Evolutionary conservation across 768 basidiomycete genomes (phyloP).

Genomic region (Ramaria sp.): DNA sequence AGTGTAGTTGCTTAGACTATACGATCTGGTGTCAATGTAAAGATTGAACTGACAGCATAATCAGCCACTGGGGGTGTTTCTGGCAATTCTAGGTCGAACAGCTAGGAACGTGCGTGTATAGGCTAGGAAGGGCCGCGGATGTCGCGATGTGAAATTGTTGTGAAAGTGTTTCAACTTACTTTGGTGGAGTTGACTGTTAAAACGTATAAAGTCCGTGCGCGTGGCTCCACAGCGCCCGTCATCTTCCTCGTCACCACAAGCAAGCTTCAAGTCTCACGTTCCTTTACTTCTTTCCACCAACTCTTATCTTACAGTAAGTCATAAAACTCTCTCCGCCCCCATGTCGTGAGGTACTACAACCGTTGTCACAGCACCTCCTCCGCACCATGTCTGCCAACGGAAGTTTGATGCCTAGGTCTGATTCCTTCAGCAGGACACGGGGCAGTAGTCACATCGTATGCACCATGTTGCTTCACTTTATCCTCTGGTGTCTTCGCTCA

Average conservation of each 20-base stretch:
- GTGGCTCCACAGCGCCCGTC: neutral
- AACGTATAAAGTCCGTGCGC: neutral
- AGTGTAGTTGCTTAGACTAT: too few relatives aligned
- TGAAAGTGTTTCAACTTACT: neutral
- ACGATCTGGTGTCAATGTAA: too few relatives aligned
- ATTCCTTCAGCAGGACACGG: slow-evolving; percentile 63
- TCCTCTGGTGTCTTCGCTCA: neutral
- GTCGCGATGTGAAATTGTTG: neutral
- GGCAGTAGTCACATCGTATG: slow-evolving; percentile 65
- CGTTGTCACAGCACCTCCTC: neutral
- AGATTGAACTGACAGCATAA: too few relatives aligned
- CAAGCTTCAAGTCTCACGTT: neutral
- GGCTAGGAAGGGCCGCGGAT: neutral
- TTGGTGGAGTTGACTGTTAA: neutral
- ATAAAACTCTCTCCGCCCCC: slow-evolving; percentile 9
- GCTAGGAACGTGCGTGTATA: neutral
- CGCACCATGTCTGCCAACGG: slow-evolving; percentile 26
- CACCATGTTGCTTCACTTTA: neutral
- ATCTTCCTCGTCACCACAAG: slow-evolving; percentile 1
- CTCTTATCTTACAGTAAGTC: neutral
- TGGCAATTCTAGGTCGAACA: neutral
- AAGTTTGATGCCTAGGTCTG: slow-evolving; percentile 47
- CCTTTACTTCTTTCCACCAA: slow-evolving; percentile 1
- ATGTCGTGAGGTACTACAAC: slow-evolving; percentile 10
- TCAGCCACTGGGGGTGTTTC: neutral